Percentiles rank a stretch among this genome's conserved stretches.
These are phyloP conservation scores for Blakeslea trispora DNA, from an alignment of 371 early-diverging fungal genomes.

Conservation along the genomic window DNA sequence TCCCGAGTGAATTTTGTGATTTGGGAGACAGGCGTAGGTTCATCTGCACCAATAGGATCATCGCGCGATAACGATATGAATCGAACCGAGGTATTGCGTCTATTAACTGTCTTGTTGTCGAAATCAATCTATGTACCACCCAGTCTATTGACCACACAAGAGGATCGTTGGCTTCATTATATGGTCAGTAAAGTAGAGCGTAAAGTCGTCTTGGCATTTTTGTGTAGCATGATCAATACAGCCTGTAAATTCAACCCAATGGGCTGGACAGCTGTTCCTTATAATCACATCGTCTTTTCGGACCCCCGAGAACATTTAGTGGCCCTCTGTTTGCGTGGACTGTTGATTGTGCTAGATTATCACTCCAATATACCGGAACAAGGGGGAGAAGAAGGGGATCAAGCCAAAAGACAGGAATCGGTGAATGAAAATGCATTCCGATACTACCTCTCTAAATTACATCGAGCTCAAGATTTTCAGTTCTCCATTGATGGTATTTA, in stretches of 20 bases:
- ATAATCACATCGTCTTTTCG: conserved; percentile 73
- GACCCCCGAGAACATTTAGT: conserved; percentile 73
- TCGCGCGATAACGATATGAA: conserved; percentile 62
- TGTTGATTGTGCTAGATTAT: conserved; percentile 69
- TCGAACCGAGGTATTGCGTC: conserved; percentile 72
- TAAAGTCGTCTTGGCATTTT: conserved; percentile 65
- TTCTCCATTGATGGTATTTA: conserved; percentile 68
- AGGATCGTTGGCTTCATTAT: conserved; percentile 54
- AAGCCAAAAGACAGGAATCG: conserved; percentile 5
- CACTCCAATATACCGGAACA: conserved; percentile 25
- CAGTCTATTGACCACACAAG: conserved; percentile 41
- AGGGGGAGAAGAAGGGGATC: background rate
- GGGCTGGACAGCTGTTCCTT: conserved; percentile 78
- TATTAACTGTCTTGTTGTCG: conserved; percentile 74
- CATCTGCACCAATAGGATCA: conserved; percentile 68
- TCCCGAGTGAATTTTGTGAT: conserved; percentile 65
- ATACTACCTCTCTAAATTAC: conserved; percentile 69
- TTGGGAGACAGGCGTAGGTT: conserved; percentile 77
- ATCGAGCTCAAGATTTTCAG: conserved; percentile 73
- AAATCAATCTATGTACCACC: conserved; percentile 72
- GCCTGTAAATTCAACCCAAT: conserved; percentile 72
- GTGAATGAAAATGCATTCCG: conserved; percentile 58
- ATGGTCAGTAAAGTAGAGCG: conserved; percentile 63
- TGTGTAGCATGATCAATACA: conserved; percentile 80
- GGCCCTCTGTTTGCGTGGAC: conserved; percentile 61